Base-by-base conservation (phyloP, 1,284 basidiomycete species). In the Moesziomyces sp. region DNA sequence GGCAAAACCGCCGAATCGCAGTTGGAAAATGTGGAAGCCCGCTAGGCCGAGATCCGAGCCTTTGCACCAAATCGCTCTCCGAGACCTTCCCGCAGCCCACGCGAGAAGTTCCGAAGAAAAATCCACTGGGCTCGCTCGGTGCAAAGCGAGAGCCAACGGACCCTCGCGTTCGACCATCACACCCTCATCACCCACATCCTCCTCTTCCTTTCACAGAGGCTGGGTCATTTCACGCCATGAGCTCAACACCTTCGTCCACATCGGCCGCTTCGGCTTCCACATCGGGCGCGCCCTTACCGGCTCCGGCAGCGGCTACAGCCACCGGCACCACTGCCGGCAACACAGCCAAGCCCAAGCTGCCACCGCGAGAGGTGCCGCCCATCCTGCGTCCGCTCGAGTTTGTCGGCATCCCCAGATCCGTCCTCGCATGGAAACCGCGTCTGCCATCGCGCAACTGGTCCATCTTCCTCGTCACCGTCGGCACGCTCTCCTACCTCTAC, bases 381-480 rank as follows among this genome's bases (percentile, higher is more conserved):
- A 64, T 60, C 40, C 82, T 79, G 18, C 58, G 66, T n/a, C 85
- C 86, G 8, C 83, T 87, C 38, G 82, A 83, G 66, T 86, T 85
- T 77, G 86, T 87, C 26, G 87, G 87, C 57, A 78, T 87, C 7
- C 87, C 87, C 10, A 83, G 83, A 45, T 78, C 77, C 6, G 84
- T 87, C 16, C 80, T 87, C n/a, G 79, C 78, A 4, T 86, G 84
- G 83, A 85, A 86, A 64, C 86, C 86, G 7, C 79, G 82, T 19
- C 88, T 97, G 42, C 94, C 95, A 7, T 93, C 92, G 3, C 89
- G 93, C 68, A 97, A 97, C 83, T 94, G 93, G 93, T 89, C 93
- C 82, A 94, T 97, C 81, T 97, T 97, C 85, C 87, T 93, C 65
- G 87, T 89, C 38, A 86, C 93, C 70, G 90, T 92, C 13, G 90